Base-by-base conservation (phyloP, 306 rosid species). In the Crotalaria pallida region DNA sequence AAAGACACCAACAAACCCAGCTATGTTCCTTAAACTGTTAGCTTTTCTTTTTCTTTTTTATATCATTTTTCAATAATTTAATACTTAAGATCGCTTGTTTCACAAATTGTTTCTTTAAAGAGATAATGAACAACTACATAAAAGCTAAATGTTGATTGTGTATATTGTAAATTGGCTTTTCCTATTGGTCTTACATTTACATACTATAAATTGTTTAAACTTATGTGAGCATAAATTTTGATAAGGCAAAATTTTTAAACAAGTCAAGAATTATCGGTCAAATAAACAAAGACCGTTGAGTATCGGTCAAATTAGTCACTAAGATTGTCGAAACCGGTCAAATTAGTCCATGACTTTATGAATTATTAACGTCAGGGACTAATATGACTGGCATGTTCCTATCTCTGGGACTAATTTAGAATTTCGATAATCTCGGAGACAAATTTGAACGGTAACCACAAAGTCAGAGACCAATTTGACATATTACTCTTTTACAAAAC, bases 401-500 rank as follows among this genome's bases (percentile, higher is more conserved):
- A n/a, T n/a, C n/a, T n/a, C n/a, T n/a, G n/a, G n/a, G n/a, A n/a
- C n/a, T n/a, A n/a, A n/a, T n/a, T n/a, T n/a, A n/a, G n/a, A n/a
- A n/a, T n/a, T n/a, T n/a, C n/a, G n/a, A n/a, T n/a, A n/a, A n/a
- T n/a, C n/a, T n/a, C n/a, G n/a, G n/a, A n/a, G n/a, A n/a, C n/a
- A n/a, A n/a, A n/a, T n/a, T n/a, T n/a, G n/a, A n/a, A n/a, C n/a
- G n/a, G n/a, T n/a, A n/a, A n/a, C n/a, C n/a, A n/a, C n/a, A n/a
- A n/a, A n/a, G n/a, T n/a, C n/a, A n/a, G n/a, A n/a, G n/a, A n/a
- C n/a, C n/a, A n/a, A n/a, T n/a, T n/a, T n/a, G n/a, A n/a, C n/a
- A n/a, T n/a, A n/a, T n/a, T n/a, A n/a, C n/a, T n/a, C n/a, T n/a
- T 67, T 22, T 45, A 34, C 73, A 80, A 67, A 58, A 29, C 66